Percentiles rank a stretch among this genome's conserved stretches.
These are phyloP conservation scores for Dictyostelium intermedium DNA, from an alignment of 78 protist species.

Conservation along the genomic window DNA sequence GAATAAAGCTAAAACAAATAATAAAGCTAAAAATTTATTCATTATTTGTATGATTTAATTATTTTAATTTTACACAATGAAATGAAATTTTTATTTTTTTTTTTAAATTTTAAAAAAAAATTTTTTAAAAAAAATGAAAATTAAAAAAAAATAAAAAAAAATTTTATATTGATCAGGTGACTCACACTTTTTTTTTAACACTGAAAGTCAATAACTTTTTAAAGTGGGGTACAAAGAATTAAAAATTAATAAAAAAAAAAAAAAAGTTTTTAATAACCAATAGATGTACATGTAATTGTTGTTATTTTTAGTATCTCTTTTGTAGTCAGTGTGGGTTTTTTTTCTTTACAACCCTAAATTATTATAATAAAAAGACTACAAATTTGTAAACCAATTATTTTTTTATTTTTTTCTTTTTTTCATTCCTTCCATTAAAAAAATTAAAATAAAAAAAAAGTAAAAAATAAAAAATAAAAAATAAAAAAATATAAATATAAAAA, in stretches of 20 bases:
- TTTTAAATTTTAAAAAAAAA: not conserved
- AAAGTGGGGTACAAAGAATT: not conserved
- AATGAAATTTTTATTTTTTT: not conserved
- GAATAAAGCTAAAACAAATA: not conserved
- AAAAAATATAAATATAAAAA: too few species aligned
- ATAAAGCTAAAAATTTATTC: slow-evolving; percentile 22
- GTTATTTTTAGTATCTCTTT: not conserved
- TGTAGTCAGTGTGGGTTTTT: not conserved
- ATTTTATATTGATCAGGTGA: not conserved
- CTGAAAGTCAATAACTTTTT: not conserved
- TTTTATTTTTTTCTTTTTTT: too few species aligned
- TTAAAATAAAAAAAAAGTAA: not conserved
- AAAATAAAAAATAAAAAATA: not conserved
- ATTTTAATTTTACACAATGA: slow-evolving; percentile 12
- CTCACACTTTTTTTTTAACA: not conserved
- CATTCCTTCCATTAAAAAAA: not conserved
- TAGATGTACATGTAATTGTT: not conserved
- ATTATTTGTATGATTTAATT: not conserved
- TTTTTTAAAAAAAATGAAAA: not conserved
- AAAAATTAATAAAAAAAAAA: not conserved
- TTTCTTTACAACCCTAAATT: not conserved
- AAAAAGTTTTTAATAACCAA: not conserved
- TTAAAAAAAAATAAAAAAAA: not conserved
- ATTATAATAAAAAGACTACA: not conserved
- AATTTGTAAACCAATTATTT: not conserved